Conservation (phyloP, 495 filamentous ascomycete genomes). For the Aspergillus wentii region DNA sequence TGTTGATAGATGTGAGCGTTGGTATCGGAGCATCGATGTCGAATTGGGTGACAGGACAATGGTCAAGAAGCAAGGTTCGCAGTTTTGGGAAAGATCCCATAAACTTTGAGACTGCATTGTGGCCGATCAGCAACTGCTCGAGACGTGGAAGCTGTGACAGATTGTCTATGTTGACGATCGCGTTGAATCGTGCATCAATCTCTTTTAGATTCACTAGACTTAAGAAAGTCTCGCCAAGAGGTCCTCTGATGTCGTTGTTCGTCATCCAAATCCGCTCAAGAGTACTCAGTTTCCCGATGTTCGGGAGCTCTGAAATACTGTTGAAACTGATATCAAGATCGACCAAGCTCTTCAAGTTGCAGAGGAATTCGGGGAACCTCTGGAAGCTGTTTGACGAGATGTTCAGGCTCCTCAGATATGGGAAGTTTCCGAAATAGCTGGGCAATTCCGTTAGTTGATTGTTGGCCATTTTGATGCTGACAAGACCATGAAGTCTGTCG, state of each 20-base stretch:
- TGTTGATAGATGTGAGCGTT: constrained; percentile 75
- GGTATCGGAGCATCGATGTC: constrained; percentile 72
- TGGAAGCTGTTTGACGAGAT: constrained; percentile 89
- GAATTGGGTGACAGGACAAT: constrained; percentile 90
- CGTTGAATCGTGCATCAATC: constrained; percentile 90
- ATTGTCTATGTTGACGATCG: constrained; percentile 77
- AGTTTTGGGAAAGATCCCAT: constrained; percentile 80
- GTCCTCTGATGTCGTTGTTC: constrained; percentile 79
- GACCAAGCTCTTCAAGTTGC: constrained; percentile 73
- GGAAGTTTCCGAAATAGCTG: constrained; percentile 72
- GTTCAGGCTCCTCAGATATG: constrained; percentile 72
- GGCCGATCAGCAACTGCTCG: constrained; percentile 80
- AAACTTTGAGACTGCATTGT: constrained; percentile 87
- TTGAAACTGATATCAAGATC: constrained; percentile 99
- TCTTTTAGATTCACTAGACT: constrained; percentile 76
- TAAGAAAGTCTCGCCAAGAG: constrained; percentile 65
- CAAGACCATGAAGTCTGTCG: constrained; percentile 61
- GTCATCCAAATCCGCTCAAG: constrained; percentile 92
- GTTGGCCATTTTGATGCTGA: constrained; percentile 89
- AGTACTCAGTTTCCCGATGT: constrained; percentile 69
- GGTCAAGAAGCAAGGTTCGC: constrained; percentile 78
- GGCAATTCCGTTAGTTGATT: constrained; percentile 79
- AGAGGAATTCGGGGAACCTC: constrained; percentile 78
- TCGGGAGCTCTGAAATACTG: constrained; percentile 68
- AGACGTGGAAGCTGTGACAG: constrained; percentile 76